These are phyloP conservation scores for Capsicum baccatum DNA, from an alignment of 257 asterid species.

Conservation along the genomic window DNA sequence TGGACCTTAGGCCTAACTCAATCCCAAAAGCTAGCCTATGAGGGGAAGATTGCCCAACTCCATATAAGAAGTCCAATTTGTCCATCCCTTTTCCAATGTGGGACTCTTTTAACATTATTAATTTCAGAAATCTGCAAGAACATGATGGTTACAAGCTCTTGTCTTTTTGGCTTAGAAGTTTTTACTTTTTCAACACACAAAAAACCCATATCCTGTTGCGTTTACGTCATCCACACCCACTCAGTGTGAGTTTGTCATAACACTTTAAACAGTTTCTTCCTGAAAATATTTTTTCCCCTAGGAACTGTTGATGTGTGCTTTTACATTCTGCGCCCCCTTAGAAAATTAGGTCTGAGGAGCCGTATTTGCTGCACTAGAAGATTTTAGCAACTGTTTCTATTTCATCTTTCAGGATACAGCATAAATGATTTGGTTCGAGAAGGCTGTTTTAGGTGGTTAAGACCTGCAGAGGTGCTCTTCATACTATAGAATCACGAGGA, in stretches of 20 bases:
- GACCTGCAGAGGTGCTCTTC: conserved; percentile 53
- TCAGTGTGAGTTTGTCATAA: neutral
- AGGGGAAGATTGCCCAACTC: no score
- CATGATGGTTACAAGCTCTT: neutral
- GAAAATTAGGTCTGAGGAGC: neutral
- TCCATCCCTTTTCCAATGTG: no score
- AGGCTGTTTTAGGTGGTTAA: conserved; percentile 51
- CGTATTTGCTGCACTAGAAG: neutral
- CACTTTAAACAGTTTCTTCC: neutral
- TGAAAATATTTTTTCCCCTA: neutral
- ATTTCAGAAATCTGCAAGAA: conserved; percentile 10
- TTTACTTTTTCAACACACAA: neutral
- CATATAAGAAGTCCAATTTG: no score
- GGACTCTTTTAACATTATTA: no score
- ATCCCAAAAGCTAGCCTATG: no score
- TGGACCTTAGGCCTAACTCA: no score
- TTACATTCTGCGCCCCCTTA: conserved; percentile 1
- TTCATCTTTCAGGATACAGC: conserved; percentile 59
- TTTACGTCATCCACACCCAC: neutral
- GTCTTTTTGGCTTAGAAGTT: neutral
- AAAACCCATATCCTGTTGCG: neutral
- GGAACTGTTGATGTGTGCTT: conserved; percentile 5
- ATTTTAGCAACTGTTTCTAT: conserved; percentile 16
- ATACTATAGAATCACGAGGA: conserved; percentile 44
- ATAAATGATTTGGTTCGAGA: conserved; percentile 57